Percentiles rank a stretch among this genome's conserved stretches.
These are phyloP conservation scores for Monotropa hypopitys DNA, from an alignment of 179 eudicot genomes.

Conservation along the genomic window DNA sequence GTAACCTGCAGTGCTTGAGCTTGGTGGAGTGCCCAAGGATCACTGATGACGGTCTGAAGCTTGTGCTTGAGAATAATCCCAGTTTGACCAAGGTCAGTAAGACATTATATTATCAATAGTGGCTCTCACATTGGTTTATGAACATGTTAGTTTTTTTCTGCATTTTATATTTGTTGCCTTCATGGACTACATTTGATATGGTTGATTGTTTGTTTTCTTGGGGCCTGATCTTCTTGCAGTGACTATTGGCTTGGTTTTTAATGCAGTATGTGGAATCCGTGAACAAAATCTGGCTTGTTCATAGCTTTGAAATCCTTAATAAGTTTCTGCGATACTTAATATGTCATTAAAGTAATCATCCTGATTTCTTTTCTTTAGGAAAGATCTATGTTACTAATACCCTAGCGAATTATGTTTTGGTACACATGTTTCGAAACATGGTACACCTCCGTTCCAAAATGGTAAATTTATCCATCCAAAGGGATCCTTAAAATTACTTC, in stretches of 20 bases:
- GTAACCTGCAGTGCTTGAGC: constrained; percentile 57
- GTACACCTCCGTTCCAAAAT: no score
- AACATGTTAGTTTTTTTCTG: background rate
- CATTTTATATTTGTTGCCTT: background rate
- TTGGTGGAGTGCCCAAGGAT: constrained; percentile 53
- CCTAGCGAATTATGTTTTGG: no score
- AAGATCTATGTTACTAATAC: no score
- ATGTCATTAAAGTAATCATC: background rate
- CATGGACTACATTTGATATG: background rate
- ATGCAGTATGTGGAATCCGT: background rate
- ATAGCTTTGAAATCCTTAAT: background rate
- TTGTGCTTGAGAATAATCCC: constrained; percentile 42
- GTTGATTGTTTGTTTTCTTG: background rate
- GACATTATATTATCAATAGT: background rate
- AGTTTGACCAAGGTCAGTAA: constrained; percentile 57
- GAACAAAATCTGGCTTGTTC: background rate
- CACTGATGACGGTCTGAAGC: constrained; percentile 63
- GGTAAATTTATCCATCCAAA: no score
- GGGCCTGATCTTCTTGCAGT: background rate
- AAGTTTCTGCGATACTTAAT: background rate
- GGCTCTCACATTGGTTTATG: background rate
- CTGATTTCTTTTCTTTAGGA: no score
- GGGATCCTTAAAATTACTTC: no score
- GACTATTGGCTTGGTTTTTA: background rate
- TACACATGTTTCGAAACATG: no score